Percentiles rank a stretch among this genome's conserved stretches.
phyloP scores from a whole-genome alignment of 139 green algal species.

The Bryopsis sp. region DNA sequence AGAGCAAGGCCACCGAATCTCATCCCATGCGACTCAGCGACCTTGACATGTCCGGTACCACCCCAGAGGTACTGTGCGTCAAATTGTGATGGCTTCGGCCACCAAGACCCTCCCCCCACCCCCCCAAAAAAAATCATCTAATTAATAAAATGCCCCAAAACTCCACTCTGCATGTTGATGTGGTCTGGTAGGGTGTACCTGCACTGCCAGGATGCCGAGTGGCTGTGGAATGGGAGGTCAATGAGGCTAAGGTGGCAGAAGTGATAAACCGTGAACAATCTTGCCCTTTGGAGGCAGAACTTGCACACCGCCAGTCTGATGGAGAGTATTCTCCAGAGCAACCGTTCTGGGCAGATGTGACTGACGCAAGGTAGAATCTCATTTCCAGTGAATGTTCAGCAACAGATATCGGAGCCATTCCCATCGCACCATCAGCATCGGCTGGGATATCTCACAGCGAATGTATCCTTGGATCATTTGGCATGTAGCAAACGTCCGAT shows the following conservation, averaged over 20 bases:
- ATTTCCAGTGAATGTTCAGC: too few relatives aligned
- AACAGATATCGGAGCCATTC: not conserved
- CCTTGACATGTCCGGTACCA: too few relatives aligned
- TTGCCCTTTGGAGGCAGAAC: constrained; percentile 1
- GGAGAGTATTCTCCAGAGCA: constrained; percentile 47
- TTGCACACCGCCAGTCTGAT: constrained; percentile 27
- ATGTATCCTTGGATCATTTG: too few relatives aligned
- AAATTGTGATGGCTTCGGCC: too few relatives aligned
- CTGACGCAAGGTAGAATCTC: constrained; percentile 33
- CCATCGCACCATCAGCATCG: not conserved
- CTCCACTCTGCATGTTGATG: too few relatives aligned
- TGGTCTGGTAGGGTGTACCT: constrained; percentile 50
- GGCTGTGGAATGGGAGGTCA: constrained; percentile 18
- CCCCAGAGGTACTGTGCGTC: too few relatives aligned
- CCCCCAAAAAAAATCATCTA: too few relatives aligned
- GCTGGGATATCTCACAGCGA: too few relatives aligned
- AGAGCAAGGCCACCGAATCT: too few relatives aligned
- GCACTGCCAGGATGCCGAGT: constrained; percentile 46
- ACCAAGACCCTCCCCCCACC: too few relatives aligned
- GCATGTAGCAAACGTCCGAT: not conserved
- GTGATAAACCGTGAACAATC: constrained; percentile 11
- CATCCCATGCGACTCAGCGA: too few relatives aligned
- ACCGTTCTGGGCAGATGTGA: constrained; percentile 55
- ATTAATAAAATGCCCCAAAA: too few relatives aligned
- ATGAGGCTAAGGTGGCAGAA: constrained; percentile 6